Conservation (phyloP, 805 yeast species). For the Candida odintsovae region DNA sequence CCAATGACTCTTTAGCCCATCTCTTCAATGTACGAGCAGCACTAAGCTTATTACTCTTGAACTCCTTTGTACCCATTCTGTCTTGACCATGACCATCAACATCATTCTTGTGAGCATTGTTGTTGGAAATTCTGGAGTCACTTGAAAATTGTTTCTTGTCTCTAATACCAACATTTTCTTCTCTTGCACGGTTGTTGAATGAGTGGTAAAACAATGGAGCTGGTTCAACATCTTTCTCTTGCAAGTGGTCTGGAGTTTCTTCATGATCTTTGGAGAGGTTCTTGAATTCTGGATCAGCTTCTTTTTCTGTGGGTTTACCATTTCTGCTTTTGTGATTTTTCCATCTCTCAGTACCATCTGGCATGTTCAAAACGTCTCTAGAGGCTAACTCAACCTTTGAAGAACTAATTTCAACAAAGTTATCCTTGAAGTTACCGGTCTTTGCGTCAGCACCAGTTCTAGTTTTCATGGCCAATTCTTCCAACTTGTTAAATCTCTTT, state of each 20-base stretch:
- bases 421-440: conserved; percentile 34
- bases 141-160: conserved; percentile 77
- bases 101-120: conserved; percentile 58
- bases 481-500: conserved; percentile 49
- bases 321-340: conserved; percentile 9
- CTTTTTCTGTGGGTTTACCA: not conserved
- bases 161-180: conserved; percentile 76
- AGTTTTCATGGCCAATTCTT: conserved; percentile 27
- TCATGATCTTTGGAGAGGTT: conserved; percentile 19
- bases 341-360: conserved; percentile 46
- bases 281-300: conserved; percentile 18
- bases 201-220: conserved; percentile 36
- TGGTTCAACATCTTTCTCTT: conserved; percentile 16
- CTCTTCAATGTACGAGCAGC: conserved; percentile 50
- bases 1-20: conserved; percentile 44
- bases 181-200: conserved; percentile 86
- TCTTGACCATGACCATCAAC: conserved; percentile 76
- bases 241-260: conserved; percentile 19
- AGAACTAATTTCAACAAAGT: conserved; percentile 37
- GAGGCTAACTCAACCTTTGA: conserved; percentile 75
- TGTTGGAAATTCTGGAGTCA: conserved; percentile 75
- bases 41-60: conserved; percentile 43
- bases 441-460: conserved; percentile 28
- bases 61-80: conserved; percentile 41
- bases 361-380: conserved; percentile 52